These are phyloP conservation scores for Podospora pseudopauciseta DNA, from an alignment of 495 filamentous ascomycete genomes.

Conservation along the genomic window DNA sequence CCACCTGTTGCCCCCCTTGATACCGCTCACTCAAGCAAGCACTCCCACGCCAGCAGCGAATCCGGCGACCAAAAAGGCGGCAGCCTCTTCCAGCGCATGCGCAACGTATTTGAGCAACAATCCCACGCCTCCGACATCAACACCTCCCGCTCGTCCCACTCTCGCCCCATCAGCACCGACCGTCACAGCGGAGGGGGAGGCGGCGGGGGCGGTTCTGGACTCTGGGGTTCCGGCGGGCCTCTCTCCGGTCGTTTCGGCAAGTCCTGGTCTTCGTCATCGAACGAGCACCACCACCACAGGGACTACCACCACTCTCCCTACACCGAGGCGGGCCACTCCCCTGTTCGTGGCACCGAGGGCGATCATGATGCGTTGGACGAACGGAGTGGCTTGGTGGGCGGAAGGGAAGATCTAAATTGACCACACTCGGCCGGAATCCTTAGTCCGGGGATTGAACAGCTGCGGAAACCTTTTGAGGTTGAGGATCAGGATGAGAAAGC, in stretches of 20 bases:
- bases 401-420: conserved; percentile 22
- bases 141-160: neutral
- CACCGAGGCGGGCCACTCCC: neutral
- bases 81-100: conserved; percentile 35
- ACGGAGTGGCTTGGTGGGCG: conserved; percentile 12
- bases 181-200: neutral
- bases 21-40: neutral
- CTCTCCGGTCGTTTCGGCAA: neutral
- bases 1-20: neutral
- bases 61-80: neutral
- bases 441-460: neutral
- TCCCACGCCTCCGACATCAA: neutral
- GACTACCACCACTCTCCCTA: neutral
- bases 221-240: neutral
- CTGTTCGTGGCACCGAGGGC: neutral
- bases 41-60: neutral
- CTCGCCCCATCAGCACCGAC: neutral
- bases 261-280: neutral
- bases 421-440: conserved; percentile 25
- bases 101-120: conserved; percentile 32
- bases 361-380: neutral
- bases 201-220: neutral
- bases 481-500: conserved; percentile 5
- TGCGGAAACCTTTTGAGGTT: neutral
- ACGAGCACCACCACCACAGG: neutral